Conservation (phyloP, 2,329 filamentous ascomycete genomes). For the Neonectria faginata region DNA sequence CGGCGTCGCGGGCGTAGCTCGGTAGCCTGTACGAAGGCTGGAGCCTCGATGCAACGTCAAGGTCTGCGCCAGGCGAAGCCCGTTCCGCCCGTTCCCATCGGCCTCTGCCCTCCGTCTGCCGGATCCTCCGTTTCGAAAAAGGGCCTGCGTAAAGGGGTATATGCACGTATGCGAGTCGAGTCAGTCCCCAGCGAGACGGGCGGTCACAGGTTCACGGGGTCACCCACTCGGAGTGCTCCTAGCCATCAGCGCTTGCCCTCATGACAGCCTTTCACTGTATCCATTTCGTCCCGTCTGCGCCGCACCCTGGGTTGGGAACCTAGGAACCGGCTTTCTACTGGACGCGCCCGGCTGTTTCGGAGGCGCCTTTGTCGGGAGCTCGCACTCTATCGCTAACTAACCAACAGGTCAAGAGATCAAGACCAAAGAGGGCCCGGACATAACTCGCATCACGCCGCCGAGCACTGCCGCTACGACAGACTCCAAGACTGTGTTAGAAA, state of each 20-base stretch:
- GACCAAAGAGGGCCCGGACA: conserved; percentile 12
- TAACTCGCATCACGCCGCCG: conserved; percentile 8
- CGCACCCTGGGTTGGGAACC: not conserved
- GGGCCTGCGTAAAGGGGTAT: not conserved
- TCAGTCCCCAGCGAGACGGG: not conserved
- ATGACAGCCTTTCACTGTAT: no score
- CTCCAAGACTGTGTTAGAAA: conserved; percentile 5
- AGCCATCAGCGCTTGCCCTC: not conserved
- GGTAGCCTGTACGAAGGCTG: conserved; percentile 3
- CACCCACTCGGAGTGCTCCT: conserved; percentile 9
- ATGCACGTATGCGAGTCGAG: conserved; percentile 17
- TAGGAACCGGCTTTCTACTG: conserved; percentile 12
- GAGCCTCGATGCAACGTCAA: conserved; percentile 39
- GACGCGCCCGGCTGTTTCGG: conserved; percentile 42
- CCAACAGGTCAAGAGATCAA: not conserved
- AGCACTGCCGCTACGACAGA: conserved; percentile 8
- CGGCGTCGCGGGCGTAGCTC: conserved; percentile 14
- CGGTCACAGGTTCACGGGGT: no score
- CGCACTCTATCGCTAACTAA: conserved; percentile 33
- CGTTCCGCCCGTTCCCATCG: conserved; percentile 24
- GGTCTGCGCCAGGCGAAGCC: conserved; percentile 37
- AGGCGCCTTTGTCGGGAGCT: conserved; percentile 26
- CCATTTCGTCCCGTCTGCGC: not conserved
- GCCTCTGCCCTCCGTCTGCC: conserved; percentile 29
- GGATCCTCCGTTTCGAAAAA: conserved; percentile 27